Evolutionary conservation across 78 protist genomes (phyloP).

Genomic region (Speleostelium caveatum): DNA sequence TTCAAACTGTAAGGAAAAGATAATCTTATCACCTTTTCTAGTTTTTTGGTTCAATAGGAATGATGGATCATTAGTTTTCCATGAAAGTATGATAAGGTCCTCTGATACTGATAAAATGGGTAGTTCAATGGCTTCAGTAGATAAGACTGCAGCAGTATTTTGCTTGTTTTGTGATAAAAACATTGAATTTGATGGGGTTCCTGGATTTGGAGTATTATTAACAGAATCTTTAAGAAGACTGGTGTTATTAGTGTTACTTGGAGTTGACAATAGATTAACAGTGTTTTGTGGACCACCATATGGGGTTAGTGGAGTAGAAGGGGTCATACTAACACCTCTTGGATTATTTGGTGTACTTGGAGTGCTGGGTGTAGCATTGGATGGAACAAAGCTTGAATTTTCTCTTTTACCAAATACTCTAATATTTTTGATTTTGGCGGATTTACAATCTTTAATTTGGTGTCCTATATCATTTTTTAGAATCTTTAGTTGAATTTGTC

Average conservation of each 20-base stretch:
- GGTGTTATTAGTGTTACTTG: not conserved
- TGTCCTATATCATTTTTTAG: slow-evolving; percentile 2
- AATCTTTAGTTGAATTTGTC: slow-evolving; percentile 50
- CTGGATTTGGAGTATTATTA: not conserved
- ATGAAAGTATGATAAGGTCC: slow-evolving; percentile 34
- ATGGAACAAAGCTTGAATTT: slow-evolving; percentile 1
- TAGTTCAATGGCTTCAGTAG: not conserved
- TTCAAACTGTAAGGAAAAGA: slow-evolving; percentile 27
- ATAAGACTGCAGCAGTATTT: not conserved
- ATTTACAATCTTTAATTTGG: slow-evolving; percentile 31
- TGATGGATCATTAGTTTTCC: slow-evolving; percentile 47
- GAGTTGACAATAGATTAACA: not conserved
- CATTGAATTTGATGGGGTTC: not conserved
- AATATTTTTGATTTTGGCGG: slow-evolving; percentile 29
- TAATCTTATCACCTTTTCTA: slow-evolving; percentile 58
- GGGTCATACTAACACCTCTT: slow-evolving; percentile 11
- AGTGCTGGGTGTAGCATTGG: slow-evolving; percentile 19
- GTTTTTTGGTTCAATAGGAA: slow-evolving; percentile 41
- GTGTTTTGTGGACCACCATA: not conserved
- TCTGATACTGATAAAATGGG: slow-evolving; percentile 12
- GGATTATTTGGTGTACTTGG: slow-evolving; percentile 64
- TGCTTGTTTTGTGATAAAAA: not conserved
- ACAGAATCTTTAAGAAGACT: not conserved
- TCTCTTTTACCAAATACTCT: slow-evolving; percentile 35
- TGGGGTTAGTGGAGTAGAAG: slow-evolving; percentile 70